A percentile compares a stretch with the other conserved stretches of the same genome.
phyloP scores from a whole-genome alignment of 2,329 filamentous ascomycete genomes.

The Fusarium brachygibbosum region DNA sequence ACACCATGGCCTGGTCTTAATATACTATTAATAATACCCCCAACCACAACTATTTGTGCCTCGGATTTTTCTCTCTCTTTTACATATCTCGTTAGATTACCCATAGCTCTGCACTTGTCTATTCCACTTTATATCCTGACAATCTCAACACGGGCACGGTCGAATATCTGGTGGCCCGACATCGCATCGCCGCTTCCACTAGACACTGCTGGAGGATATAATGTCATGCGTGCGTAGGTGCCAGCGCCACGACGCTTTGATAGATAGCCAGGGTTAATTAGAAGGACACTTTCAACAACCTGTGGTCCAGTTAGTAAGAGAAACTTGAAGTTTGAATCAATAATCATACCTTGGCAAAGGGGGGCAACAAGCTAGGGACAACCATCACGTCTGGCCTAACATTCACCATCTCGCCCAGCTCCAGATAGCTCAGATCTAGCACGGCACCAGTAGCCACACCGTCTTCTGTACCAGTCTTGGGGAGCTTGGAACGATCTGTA shows the following conservation, averaged over 20 bases:
- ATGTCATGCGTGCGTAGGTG: slow-evolving; percentile 84
- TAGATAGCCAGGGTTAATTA: slow-evolving; percentile 90
- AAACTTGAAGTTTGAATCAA: background rate
- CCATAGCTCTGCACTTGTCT: slow-evolving; percentile 14
- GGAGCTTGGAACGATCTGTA: slow-evolving; percentile 74
- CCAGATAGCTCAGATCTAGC: slow-evolving; percentile 86
- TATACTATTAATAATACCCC: slow-evolving; percentile 49
- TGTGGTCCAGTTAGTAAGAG: slow-evolving; percentile 54
- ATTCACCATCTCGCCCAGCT: slow-evolving; percentile 91
- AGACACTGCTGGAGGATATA: slow-evolving; percentile 75
- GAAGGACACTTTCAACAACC: slow-evolving; percentile 91
- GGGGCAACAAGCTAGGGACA: slow-evolving; percentile 83
- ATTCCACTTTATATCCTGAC: slow-evolving; percentile 73
- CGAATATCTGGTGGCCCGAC: slow-evolving; percentile 81
- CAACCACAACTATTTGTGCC: slow-evolving; percentile 22
- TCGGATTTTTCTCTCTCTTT: slow-evolving; percentile 16
- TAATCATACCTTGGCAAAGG: slow-evolving; percentile 85
- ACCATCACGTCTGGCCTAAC: slow-evolving; percentile 88
- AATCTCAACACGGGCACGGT: slow-evolving; percentile 89
- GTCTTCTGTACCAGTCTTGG: slow-evolving; percentile 72
- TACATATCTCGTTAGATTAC: slow-evolving; percentile 43
- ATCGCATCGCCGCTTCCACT: slow-evolving; percentile 70
- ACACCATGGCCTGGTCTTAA: slow-evolving; percentile 21
- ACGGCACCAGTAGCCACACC: slow-evolving; percentile 78
- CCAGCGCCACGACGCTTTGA: slow-evolving; percentile 88